Percentiles rank a stretch among this genome's conserved stretches.
phyloP scores from a whole-genome alignment of 2,329 filamentous ascomycete genomes.

The Paraphaeosphaeria minitans region DNA sequence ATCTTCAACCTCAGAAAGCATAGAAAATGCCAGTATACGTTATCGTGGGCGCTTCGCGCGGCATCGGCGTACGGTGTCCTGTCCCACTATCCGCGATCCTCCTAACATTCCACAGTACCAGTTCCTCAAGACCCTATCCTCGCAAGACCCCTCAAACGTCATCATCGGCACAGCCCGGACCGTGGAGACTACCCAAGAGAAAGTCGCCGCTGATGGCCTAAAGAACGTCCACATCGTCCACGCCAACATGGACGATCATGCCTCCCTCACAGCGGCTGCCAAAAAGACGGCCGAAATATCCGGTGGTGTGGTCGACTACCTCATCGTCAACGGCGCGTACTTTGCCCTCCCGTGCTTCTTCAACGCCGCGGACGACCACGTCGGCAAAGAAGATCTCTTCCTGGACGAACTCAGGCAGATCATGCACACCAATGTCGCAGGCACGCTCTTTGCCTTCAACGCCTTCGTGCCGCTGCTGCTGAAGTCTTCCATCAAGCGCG shows the following conservation, averaged over 20 bases:
- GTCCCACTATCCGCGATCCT: no score
- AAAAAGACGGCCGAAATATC: slow-evolving; percentile 40
- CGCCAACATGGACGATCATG: slow-evolving; percentile 41
- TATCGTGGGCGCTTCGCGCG: slow-evolving; percentile 37
- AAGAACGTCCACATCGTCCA: slow-evolving; percentile 48
- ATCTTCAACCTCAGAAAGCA: not conserved
- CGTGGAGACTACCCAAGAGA: not conserved
- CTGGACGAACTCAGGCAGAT: slow-evolving; percentile 18
- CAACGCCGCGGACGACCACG: slow-evolving; percentile 20
- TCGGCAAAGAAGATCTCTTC: slow-evolving; percentile 17
- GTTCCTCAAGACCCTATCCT: slow-evolving; percentile 36
- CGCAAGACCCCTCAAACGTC: slow-evolving; percentile 28
- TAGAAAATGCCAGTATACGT: slow-evolving; percentile 35
- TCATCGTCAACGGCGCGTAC: slow-evolving; percentile 50
- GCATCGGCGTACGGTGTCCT: slow-evolving; percentile 30
- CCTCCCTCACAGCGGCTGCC: slow-evolving; percentile 45
- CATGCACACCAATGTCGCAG: slow-evolving; percentile 37
- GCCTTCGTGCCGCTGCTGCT: slow-evolving; percentile 50
- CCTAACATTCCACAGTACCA: slow-evolving; percentile 24
- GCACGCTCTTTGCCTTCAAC: slow-evolving; percentile 44
- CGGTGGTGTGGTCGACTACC: slow-evolving; percentile 46
- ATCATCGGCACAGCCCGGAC: slow-evolving; percentile 42
- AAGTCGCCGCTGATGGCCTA: not conserved
- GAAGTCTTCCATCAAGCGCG: slow-evolving; percentile 49
- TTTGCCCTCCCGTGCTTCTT: slow-evolving; percentile 26